phyloP scores from a whole-genome alignment of 257 asterid genomes.

The Gentiana dahurica region DNA sequence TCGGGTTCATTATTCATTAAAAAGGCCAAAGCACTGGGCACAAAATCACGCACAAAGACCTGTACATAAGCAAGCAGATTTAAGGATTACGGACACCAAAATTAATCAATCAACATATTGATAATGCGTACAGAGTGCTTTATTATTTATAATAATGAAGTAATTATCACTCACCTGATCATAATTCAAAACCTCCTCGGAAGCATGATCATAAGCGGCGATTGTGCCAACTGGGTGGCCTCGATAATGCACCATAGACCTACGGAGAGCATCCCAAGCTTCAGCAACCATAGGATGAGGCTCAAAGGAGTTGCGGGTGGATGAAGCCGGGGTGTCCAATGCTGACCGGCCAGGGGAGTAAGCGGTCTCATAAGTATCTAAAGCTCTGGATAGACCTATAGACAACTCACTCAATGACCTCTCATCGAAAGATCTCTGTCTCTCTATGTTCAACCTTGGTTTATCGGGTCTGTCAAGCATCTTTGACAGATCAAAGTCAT shows the following conservation, averaged over 20 bases:
- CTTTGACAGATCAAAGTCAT: constrained; percentile 50
- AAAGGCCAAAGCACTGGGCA: constrained; percentile 58
- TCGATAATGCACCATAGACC: constrained; percentile 56
- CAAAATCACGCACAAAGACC: constrained; percentile 78
- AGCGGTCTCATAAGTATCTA: constrained; percentile 33
- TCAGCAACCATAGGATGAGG: constrained; percentile 82
- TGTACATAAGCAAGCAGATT: constrained; percentile 7
- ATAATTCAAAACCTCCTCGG: constrained; percentile 75
- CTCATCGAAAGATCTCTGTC: constrained; percentile 70
- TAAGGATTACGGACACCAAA: too few relatives aligned
- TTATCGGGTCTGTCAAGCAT: constrained; percentile 47
- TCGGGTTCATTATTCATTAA: constrained; percentile 64
- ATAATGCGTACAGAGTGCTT: too few relatives aligned
- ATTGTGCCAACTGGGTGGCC: constrained; percentile 79
- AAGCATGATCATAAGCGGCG: constrained; percentile 76
- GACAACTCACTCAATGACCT: constrained; percentile 71
- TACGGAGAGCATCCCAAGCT: constrained; percentile 75
- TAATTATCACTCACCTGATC: constrained; percentile 45
- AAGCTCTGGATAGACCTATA: constrained; percentile 40
- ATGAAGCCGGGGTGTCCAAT: constrained; percentile 46
- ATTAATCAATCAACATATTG: not conserved
- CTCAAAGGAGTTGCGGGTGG: constrained; percentile 55
- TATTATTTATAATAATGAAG: too few relatives aligned
- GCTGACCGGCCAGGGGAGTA: constrained; percentile 63
- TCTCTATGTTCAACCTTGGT: constrained; percentile 48